A percentile compares a stretch with the other conserved stretches of the same genome.
phyloP scores from a whole-genome alignment of 306 rosid species.

The Castanopsis chinensis region DNA sequence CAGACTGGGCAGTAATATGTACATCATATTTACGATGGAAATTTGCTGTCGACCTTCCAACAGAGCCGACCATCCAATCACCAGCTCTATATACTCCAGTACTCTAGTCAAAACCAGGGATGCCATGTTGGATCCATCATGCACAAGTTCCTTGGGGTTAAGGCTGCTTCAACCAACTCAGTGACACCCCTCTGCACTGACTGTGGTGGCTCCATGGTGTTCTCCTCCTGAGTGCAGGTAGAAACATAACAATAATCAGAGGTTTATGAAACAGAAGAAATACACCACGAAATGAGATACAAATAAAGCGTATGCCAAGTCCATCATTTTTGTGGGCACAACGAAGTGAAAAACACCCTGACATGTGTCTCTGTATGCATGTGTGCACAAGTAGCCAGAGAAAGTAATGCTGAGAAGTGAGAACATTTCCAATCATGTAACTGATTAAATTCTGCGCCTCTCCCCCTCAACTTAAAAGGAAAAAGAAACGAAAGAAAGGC shows the following conservation, averaged over 20 bases:
- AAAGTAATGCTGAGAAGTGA: too few species aligned
- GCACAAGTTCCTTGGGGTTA: constrained; percentile 91
- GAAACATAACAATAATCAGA: neutral
- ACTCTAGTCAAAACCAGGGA: constrained; percentile 72
- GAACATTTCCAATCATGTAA: too few species aligned
- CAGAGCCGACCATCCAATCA: neutral
- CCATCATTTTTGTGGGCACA: neutral
- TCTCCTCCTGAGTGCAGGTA: constrained; percentile 66
- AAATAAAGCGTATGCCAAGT: neutral
- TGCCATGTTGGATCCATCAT: constrained; percentile 99
- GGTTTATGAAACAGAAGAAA: neutral
- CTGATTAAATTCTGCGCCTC: too few species aligned
- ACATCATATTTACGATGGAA: constrained; percentile 15
- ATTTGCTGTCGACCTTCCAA: neutral
- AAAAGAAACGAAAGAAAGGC: too few species aligned
- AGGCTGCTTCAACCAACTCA: constrained; percentile 94
- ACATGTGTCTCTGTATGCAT: neutral
- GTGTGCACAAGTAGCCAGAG: too few species aligned
- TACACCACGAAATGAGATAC: neutral
- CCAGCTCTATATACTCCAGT: neutral
- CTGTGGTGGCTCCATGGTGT: constrained; percentile 82
- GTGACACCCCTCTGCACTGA: constrained; percentile 92
- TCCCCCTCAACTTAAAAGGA: too few species aligned
- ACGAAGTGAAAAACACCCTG: neutral
- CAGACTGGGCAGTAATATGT: constrained; percentile 16